Conservation (phyloP, 2,329 filamentous ascomycete genomes). For the Biscogniauxia marginata region DNA sequence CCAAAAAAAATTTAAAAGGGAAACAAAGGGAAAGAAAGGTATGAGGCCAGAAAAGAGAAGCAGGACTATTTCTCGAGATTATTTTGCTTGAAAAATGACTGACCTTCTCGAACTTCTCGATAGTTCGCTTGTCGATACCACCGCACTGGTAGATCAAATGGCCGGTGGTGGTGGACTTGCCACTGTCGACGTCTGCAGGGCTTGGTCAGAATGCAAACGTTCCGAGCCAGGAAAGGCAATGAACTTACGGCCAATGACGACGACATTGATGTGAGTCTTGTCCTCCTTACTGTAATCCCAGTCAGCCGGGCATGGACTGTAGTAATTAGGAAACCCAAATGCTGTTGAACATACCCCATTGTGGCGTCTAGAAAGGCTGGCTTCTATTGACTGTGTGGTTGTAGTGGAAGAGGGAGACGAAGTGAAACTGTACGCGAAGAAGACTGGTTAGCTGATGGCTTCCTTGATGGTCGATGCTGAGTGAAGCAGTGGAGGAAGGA, state of each 20-base stretch:
- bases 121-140: slow-evolving; percentile 99
- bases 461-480: not conserved
- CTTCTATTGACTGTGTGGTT: slow-evolving; percentile 10
- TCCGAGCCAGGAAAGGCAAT: not conserved
- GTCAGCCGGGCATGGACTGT: slow-evolving; percentile 10
- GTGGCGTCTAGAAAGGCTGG: slow-evolving; percentile 29
- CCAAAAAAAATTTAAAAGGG: slow-evolving; percentile 7
- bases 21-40: slow-evolving; percentile 21
- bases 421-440: slow-evolving; percentile 7
- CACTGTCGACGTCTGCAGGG: slow-evolving; percentile 33
- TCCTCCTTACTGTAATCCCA: slow-evolving; percentile 76
- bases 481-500: not conserved
- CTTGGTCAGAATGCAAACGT: slow-evolving; percentile 10
- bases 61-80: slow-evolving; percentile 3
- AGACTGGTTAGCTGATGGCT: slow-evolving; percentile 6
- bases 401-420: slow-evolving; percentile 14
- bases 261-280: slow-evolving; percentile 95
- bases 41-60: slow-evolving; percentile 29
- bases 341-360: slow-evolving; percentile 36
- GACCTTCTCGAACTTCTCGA: slow-evolving; percentile 99
- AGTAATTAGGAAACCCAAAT: slow-evolving; percentile 1
- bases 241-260: slow-evolving; percentile 71
- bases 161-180: slow-evolving; percentile 63
- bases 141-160: slow-evolving; percentile 99
- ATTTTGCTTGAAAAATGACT: slow-evolving; percentile 34